phyloP scores from a whole-genome alignment of 257 asterid species.

The Lycium barbarum region DNA sequence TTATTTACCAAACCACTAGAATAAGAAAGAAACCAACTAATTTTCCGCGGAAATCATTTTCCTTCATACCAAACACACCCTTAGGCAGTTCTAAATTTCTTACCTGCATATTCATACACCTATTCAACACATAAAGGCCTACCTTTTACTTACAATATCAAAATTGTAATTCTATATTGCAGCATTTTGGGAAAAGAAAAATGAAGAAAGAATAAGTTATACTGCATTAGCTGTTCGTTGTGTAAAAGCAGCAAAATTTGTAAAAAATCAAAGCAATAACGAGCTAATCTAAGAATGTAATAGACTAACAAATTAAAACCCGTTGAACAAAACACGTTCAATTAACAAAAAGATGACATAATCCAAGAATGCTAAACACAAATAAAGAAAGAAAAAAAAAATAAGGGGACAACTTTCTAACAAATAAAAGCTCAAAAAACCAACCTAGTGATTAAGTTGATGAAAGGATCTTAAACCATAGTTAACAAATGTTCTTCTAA shows the following conservation, averaged over 20 bases:
- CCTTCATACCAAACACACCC: too few relatives aligned
- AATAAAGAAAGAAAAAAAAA: background rate
- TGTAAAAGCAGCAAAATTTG: background rate
- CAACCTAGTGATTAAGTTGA: slow-evolving; percentile 57
- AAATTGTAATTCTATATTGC: background rate
- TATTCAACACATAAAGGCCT: background rate
- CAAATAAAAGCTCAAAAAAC: background rate
- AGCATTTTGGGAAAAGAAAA: background rate
- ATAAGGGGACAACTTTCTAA: background rate
- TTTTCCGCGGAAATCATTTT: too few relatives aligned
- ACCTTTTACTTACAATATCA: background rate
- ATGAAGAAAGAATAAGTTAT: background rate
- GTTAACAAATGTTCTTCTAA: slow-evolving; percentile 41
- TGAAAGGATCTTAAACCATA: slow-evolving; percentile 60
- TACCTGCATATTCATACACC: background rate
- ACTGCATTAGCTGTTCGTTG: background rate
- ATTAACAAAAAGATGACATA: background rate
- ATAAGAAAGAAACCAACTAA: too few relatives aligned
- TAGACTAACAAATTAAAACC: too few relatives aligned
- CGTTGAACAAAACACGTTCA: background rate
- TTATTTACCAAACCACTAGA: too few relatives aligned
- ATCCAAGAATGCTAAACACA: background rate
- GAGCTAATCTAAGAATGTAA: too few relatives aligned
- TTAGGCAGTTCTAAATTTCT: background rate
- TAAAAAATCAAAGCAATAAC: background rate